These are phyloP conservation scores for Kodamaea sagamina DNA, from an alignment of 805 yeast species.

Conservation along the genomic window DNA sequence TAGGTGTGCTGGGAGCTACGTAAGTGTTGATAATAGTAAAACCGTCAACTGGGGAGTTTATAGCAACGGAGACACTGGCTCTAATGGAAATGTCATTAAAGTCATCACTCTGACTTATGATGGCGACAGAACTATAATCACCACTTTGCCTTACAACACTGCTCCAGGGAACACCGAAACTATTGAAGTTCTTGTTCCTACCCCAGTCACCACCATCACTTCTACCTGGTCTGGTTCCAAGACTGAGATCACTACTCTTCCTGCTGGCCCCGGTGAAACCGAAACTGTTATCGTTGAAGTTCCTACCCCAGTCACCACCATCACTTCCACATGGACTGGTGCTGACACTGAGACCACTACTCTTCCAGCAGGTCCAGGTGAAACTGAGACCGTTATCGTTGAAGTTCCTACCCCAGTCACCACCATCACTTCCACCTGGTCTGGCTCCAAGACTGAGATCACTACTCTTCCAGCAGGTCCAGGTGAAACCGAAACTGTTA, in stretches of 20 bases:
- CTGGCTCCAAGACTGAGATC: conserved; percentile 8
- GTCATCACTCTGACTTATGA: conserved; percentile 11
- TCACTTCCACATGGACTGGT: conserved; percentile 8
- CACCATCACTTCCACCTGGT: conserved; percentile 10
- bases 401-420: neutral
- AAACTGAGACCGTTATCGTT: conserved; percentile 17
- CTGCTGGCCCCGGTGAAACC: conserved; percentile 20
- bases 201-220: conserved; percentile 5
- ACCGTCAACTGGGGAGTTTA: conserved; percentile 6
- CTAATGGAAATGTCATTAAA: conserved; percentile 7
- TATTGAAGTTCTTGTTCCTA: conserved; percentile 15
- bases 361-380: conserved; percentile 8
- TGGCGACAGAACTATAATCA: conserved; percentile 9
- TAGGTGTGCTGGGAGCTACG: conserved; percentile 15
- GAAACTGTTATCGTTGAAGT: conserved; percentile 25
- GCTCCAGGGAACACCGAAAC: conserved; percentile 15
- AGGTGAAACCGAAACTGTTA: conserved; percentile 17
- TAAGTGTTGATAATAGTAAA: neutral
- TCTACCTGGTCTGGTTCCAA: conserved; percentile 14
- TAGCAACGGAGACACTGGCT: neutral
- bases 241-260: conserved; percentile 16
- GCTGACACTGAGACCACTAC: neutral
- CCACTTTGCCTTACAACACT: conserved; percentile 14
- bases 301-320: conserved; percentile 16
- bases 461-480: conserved; percentile 9